Conservation (phyloP, 441 rosid genomes). For the Syzygium malaccense region DNA sequence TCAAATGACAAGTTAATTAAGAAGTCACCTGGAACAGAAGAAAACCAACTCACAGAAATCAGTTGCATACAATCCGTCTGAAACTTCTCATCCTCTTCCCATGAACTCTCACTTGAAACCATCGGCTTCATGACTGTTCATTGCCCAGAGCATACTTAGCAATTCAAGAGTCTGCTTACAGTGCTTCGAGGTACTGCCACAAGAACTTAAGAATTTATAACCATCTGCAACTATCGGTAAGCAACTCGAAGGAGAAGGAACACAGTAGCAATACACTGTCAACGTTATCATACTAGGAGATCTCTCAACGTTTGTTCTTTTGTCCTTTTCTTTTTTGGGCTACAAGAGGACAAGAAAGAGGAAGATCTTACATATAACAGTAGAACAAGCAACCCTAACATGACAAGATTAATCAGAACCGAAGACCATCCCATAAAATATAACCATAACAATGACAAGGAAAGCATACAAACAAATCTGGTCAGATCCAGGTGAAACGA, state of each 20-base stretch:
- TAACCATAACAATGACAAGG: neutral
- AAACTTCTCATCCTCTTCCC: neutral
- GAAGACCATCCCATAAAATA: neutral
- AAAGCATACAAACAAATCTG: neutral
- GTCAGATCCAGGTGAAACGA: neutral
- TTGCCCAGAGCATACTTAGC: neutral
- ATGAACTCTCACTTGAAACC: neutral
- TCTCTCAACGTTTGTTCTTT: neutral
- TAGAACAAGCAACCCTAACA: neutral
- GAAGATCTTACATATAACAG: neutral
- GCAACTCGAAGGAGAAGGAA: neutral
- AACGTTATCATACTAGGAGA: neutral
- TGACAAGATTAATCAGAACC: neutral
- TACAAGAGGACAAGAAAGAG: neutral
- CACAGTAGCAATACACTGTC: neutral
- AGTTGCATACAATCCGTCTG: neutral
- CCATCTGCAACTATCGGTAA: neutral
- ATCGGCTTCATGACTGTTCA: neutral
- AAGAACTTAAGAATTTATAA: neutral
- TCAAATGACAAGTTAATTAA: neutral
- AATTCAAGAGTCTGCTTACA: neutral
- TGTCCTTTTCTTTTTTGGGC: neutral
- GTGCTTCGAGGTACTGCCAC: neutral
- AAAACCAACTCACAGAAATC: neutral
- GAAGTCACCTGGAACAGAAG: neutral